These are phyloP conservation scores for Chenopodium berlandieri DNA, from an alignment of 148 eudicot species.

Conservation along the genomic window DNA sequence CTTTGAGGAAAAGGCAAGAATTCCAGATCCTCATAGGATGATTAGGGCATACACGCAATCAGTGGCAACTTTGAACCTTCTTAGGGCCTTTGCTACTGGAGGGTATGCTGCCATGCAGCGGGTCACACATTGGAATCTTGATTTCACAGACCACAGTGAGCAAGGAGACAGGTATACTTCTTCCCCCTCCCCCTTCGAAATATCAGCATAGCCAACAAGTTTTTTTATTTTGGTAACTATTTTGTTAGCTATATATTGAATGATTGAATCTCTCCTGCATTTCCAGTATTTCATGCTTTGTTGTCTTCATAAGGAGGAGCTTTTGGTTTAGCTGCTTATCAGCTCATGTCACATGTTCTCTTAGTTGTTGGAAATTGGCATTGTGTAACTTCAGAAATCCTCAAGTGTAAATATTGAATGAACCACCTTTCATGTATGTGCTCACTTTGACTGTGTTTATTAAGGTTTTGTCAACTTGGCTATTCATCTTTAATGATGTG, in stretches of 20 bases:
- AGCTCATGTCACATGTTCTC: neutral
- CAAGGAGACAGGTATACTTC: conserved; percentile 63
- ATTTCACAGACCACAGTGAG: conserved; percentile 63
- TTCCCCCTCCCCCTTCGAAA: neutral
- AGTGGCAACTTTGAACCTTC: conserved; percentile 67
- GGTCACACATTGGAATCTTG: conserved; percentile 69
- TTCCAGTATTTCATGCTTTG: neutral
- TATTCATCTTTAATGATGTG: neutral
- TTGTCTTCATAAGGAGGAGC: neutral
- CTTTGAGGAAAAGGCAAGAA: conserved; percentile 62
- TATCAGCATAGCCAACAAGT: neutral
- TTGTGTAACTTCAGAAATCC: neutral
- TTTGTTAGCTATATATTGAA: neutral
- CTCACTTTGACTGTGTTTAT: neutral
- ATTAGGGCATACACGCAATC: conserved; percentile 70
- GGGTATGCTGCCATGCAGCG: conserved; percentile 86
- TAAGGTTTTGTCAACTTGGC: conserved; percentile 9
- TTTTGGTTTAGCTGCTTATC: neutral
- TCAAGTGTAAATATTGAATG: neutral
- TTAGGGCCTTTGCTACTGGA: conserved; percentile 79
- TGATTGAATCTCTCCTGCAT: neutral
- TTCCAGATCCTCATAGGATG: conserved; percentile 69
- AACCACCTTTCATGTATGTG: neutral
- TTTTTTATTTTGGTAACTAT: neutral
- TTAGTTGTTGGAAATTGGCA: neutral